Conservation (phyloP, 2,329 filamentous ascomycete species). For the Arthrobotrys sinensis region DNA sequence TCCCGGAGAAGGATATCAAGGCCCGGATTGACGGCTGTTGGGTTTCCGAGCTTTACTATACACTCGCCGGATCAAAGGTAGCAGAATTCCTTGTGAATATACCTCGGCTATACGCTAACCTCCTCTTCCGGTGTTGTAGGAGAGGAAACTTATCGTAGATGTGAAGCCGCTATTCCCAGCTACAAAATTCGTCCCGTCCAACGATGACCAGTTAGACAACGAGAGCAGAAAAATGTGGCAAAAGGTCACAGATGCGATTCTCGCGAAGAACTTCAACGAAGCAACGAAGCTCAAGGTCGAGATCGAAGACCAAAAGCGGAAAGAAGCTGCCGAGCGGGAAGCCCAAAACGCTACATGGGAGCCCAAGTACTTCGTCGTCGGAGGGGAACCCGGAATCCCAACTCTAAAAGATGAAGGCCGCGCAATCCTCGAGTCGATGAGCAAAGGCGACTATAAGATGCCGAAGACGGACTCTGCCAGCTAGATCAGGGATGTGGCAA, state of each 20-base stretch:
- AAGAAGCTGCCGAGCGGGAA: conserved; percentile 86
- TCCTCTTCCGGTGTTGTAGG: conserved; percentile 39
- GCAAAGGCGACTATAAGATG: conserved; percentile 62
- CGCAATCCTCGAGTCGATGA: conserved; percentile 46
- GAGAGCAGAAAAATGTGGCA: conserved; percentile 92
- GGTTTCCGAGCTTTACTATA: conserved; percentile 80
- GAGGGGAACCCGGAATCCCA: conserved; percentile 49
- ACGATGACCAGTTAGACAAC: conserved; percentile 84
- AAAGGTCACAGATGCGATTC: conserved; percentile 87
- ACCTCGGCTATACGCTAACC: conserved; percentile 25
- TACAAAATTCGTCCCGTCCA: conserved; percentile 83
- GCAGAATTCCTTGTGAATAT: background rate
- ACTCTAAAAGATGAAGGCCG: conserved; percentile 45
- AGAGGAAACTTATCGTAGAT: conserved; percentile 80
- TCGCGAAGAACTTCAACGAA: conserved; percentile 83
- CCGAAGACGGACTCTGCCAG: conserved; percentile 61
- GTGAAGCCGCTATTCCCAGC: conserved; percentile 85
- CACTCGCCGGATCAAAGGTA: conserved; percentile 68
- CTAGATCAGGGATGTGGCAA: background rate
- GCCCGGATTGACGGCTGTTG: conserved; percentile 87
- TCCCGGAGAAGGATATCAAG: conserved; percentile 86
- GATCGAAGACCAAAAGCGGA: conserved; percentile 89
- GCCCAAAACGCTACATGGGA: conserved; percentile 79
- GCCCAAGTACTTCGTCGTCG: conserved; percentile 85
- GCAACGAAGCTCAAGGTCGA: conserved; percentile 91